Base-by-base conservation (phyloP, 148 eudicot genomes). In the Amaranthus cruentus region DNA sequence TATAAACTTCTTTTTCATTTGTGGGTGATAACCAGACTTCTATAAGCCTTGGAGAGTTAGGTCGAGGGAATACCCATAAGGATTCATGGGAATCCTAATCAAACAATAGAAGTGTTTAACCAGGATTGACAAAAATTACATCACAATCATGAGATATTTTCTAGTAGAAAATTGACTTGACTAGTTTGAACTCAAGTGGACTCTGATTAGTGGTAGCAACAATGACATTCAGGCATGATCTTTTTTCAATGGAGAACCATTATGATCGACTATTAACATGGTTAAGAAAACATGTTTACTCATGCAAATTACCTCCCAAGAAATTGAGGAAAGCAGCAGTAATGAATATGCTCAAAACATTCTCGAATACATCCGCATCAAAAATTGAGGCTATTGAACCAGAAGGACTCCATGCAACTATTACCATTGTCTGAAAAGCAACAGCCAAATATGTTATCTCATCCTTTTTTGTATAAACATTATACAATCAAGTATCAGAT, bases 271-370 rank as follows among this genome's bases (percentile, higher is more conserved):
- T 49, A 28, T 57, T 52, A 21, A 75, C 43, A 60, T 28, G 68
- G 59, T 4, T 42, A 14, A 66, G 57, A 13, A 2, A 71, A 47
- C 42, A 46, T 44, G n/a, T 18, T 58, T 66, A 15, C 28, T 65
- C 14, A 62, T 42, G 44, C 55, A 62, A 61, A 58, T 51, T 85
- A 95, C 99, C 99, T 92, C 85, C 96, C 77, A 91, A 74, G 75
- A 92, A 87, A 77, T 95, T 91, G 72, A 95, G 91, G 76, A 87
- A 74, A 70, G 99, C 94, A 80, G 87, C 85, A 48, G 99, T 95
- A 59, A 95, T 83, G 81, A 95, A 95, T 77, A 95, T 92, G 88
- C 99, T 95, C 84, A 90, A 79, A 69, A 95, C 88, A 72, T 79
- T 87, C 76, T 71, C 79, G 57, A 91, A 83, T 64, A 95, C 89